Evolutionary conservation across 306 rosid genomes (phyloP).

Genomic region (Vigna angularis): DNA sequence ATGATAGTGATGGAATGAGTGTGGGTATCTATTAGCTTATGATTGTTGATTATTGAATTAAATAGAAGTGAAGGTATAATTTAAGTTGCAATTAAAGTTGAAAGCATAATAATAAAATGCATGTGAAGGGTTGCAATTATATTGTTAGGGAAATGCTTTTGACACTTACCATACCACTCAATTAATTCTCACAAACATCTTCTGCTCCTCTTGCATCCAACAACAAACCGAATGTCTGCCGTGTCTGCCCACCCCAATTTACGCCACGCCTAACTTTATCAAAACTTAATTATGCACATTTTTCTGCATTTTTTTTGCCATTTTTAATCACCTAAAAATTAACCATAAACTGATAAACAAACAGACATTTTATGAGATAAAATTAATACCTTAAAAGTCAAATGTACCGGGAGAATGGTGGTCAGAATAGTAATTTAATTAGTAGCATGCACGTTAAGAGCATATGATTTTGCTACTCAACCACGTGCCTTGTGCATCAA

Average conservation of each 20-base stretch:
- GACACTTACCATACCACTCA: background rate
- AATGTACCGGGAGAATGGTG: conserved; percentile 21
- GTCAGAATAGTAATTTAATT: background rate
- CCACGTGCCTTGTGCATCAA: conserved; percentile 69
- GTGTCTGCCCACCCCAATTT: conserved; percentile 11
- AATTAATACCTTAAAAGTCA: background rate
- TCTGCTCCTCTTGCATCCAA: conserved; percentile 22
- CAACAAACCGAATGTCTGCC: conserved; percentile 33
- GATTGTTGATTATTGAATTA: background rate
- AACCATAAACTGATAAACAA: background rate
- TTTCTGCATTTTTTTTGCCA: too few relatives aligned
- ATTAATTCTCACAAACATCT: conserved; percentile 16
- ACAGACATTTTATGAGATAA: background rate
- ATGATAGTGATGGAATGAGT: background rate
- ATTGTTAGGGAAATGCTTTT: background rate
- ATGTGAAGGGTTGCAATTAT: conserved; percentile 14
- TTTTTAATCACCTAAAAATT: background rate
- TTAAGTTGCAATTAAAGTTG: conserved; percentile 2
- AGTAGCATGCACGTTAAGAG: conserved; percentile 53
- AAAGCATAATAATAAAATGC: background rate
- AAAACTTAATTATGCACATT: too few relatives aligned
- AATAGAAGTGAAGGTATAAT: background rate
- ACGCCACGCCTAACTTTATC: background rate
- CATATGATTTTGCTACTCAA: conserved; percentile 44
- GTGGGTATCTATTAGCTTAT: background rate